Conservation (phyloP, 805 yeast species). For the Candida insectorum region DNA sequence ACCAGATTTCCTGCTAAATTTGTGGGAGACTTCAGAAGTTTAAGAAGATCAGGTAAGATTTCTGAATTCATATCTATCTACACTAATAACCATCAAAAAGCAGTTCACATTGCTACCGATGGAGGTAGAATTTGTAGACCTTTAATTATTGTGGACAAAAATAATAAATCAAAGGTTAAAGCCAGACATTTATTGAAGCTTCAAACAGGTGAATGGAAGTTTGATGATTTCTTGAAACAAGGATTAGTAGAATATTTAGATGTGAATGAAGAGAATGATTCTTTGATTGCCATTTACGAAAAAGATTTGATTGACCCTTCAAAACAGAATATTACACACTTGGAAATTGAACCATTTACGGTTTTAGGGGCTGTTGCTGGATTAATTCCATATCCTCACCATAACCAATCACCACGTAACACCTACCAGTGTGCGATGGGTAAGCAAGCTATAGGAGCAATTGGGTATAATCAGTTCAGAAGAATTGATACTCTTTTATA, state of each 20-base stretch:
- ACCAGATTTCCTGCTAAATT: conserved; percentile 84
- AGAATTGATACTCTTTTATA: conserved; percentile 92
- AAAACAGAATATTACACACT: conserved; percentile 62
- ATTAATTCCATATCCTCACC: conserved; percentile 87
- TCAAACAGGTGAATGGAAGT: conserved; percentile 68
- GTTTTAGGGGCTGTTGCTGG: conserved; percentile 93
- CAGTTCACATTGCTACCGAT: conserved; percentile 97
- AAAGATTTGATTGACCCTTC: conserved; percentile 44
- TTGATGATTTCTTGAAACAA: conserved; percentile 81
- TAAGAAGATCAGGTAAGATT: conserved; percentile 81
- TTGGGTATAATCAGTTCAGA: conserved; percentile 93
- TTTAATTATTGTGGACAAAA: conserved; percentile 71
- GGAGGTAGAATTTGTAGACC: conserved; percentile 99
- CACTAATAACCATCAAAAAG: conserved; percentile 82
- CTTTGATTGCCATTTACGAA: conserved; percentile 88
- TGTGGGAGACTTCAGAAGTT: conserved; percentile 69
- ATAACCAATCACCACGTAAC: conserved; percentile 88
- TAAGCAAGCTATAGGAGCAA: conserved; percentile 99
- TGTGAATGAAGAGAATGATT: conserved; percentile 96
- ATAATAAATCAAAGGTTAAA: conserved; percentile 66
- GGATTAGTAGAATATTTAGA: conserved; percentile 95
- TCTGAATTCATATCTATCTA: conserved; percentile 91
- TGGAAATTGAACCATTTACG: conserved; percentile 95
- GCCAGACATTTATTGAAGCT: conserved; percentile 66
- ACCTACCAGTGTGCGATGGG: conserved; percentile 96